Percentiles rank a stretch among this genome's conserved stretches.
phyloP scores from a whole-genome alignment of 1,139 yeast species.

The Nadsonia commutata region DNA sequence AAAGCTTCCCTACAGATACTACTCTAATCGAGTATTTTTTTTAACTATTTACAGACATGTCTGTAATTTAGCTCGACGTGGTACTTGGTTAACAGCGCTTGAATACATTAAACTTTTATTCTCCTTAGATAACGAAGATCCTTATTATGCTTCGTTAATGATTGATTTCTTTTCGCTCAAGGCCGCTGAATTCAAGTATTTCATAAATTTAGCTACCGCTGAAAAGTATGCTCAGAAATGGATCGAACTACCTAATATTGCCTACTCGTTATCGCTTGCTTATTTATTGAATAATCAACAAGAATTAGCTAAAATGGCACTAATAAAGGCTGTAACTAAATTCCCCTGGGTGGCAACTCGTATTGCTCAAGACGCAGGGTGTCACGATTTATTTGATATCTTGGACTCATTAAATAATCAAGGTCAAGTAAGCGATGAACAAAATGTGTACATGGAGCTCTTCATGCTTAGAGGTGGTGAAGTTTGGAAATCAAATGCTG shows the following conservation, averaged over 20 bases:
- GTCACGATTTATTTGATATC: neutral
- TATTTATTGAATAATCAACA: slow-evolving; percentile 21
- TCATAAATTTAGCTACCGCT: slow-evolving; percentile 35
- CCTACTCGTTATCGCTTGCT: slow-evolving; percentile 55
- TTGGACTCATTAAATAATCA: neutral
- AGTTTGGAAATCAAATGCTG: neutral
- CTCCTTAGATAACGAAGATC: slow-evolving; percentile 61
- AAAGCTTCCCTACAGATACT: slow-evolving; percentile 63
- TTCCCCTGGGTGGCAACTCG: slow-evolving; percentile 40
- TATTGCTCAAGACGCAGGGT: slow-evolving; percentile 4
- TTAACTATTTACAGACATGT: slow-evolving; percentile 62
- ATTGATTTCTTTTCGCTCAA: slow-evolving; percentile 66
- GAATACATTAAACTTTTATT: slow-evolving; percentile 57
- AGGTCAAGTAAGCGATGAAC: neutral
- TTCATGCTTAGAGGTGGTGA: neutral
- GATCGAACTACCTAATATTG: slow-evolving; percentile 50
- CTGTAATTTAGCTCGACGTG: slow-evolving; percentile 55
- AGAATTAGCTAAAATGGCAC: slow-evolving; percentile 32
- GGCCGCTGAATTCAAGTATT: slow-evolving; percentile 49
- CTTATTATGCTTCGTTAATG: slow-evolving; percentile 69
- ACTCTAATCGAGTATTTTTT: slow-evolving; percentile 65
- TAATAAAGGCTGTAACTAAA: slow-evolving; percentile 35
- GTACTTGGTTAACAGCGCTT: slow-evolving; percentile 65
- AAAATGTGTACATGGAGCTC: neutral
- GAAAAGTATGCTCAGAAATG: slow-evolving; percentile 31